Conservation (phyloP, 2,329 filamentous ascomycete species). For the Monilinia fructigena region DNA sequence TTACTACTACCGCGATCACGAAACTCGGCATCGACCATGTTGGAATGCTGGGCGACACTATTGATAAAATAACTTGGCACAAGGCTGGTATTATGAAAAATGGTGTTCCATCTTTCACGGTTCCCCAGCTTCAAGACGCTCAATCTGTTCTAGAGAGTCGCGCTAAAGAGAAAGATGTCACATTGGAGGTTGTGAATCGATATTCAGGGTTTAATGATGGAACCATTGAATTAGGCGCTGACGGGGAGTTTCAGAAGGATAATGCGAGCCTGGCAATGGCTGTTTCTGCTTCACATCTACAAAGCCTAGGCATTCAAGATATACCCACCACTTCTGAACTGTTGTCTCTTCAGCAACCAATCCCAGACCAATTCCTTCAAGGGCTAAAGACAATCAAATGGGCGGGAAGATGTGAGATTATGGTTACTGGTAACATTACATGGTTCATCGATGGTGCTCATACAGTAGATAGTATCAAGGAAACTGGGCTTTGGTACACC, state of each 20-base stretch:
- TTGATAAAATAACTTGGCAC: conserved; percentile 86
- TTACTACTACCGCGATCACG: conserved; percentile 69
- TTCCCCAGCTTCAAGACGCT: conserved; percentile 55
- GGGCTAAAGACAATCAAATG: conserved; percentile 74
- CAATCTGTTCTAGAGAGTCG: conserved; percentile 59
- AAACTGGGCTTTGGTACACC: conserved; percentile 79
- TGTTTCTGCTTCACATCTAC: conserved; percentile 53
- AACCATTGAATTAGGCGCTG: conserved; percentile 47
- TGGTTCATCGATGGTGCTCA: conserved; percentile 97
- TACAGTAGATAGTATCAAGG: conserved; percentile 81
- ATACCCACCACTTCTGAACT: conserved; percentile 11
- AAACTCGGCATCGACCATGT: conserved; percentile 85
- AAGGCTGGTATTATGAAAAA: conserved; percentile 84
- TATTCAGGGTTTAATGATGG: conserved; percentile 46
- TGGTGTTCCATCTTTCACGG: conserved; percentile 62
- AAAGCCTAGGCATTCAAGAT: conserved; percentile 40
- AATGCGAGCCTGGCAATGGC: conserved; percentile 59
- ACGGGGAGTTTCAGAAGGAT: conserved; percentile 55
- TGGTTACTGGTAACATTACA: conserved; percentile 55
- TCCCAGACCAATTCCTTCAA: conserved; percentile 63
- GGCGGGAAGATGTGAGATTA: conserved; percentile 73
- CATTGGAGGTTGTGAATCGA: conserved; percentile 33
- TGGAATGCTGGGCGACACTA: conserved; percentile 73
- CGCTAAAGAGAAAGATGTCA: conserved; percentile 45
- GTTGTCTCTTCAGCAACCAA: background rate